Base-by-base conservation (phyloP, 768 basidiomycete genomes). In the Termitomyces sp. region DNA sequence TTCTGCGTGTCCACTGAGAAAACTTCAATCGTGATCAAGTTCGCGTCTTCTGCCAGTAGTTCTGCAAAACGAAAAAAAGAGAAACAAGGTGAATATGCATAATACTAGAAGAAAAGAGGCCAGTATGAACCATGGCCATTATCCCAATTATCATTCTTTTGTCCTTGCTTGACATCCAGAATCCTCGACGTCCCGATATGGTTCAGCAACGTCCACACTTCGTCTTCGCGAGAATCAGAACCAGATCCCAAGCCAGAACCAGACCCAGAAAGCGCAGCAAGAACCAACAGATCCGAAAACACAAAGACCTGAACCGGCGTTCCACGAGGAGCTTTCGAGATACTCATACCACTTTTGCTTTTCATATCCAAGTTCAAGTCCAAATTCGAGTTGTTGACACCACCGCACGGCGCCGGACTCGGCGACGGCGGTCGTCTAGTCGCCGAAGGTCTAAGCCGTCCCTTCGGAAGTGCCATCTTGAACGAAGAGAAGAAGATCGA, bases 251-350 rank as follows among this genome's bases (percentile, higher is more conserved):
- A 18, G 12, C 24, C 60, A 18, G 66, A 48, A 27, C 65, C 63
- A 24, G 61, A 53, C 39, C 68, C 57, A 18, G 56, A 60, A n/a
- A 75, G 72, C 24, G 72, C 72, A 18, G 83, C 80, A 30, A 92
- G 68, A n/a, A 93, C 63, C 48, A 90, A 67, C 33, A 93, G 56
- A 68, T 94, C 91, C 18, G 82, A 82, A 70, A 93, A 91, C 14
- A 67, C 54, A 20, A 79, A 76, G 39, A 67, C 74, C 60, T 73
- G 73, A 18, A 75, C 66, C 58, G 65, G 61, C 22, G 64, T 59
- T 44, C 50, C 57, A 45, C 27, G 37, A 10, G 33, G 20, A 27
- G 20, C 30, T 30, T n/a, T n/a, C n/a, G n/a, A n/a, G n/a, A n/a
- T n/a, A n/a, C n/a, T 9, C 34, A 36, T 36, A 14, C 34, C 34